phyloP scores from a whole-genome alignment of 192 early-diverging fungal genomes.

The Radiomyces spectabilis region DNA sequence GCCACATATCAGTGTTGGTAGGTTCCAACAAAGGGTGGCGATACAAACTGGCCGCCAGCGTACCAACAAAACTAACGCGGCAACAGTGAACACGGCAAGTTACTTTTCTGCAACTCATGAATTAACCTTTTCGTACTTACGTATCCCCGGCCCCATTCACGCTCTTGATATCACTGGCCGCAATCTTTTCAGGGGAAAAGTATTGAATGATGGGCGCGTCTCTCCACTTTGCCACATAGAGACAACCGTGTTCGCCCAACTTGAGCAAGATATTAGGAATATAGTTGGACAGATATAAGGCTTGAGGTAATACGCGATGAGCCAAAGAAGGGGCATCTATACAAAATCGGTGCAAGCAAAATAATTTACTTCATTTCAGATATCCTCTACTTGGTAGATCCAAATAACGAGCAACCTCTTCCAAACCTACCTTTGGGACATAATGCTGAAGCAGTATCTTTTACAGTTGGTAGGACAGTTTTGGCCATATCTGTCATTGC shows the following conservation, averaged over 20 bases:
- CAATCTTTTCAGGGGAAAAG: conserved; percentile 24
- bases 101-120: conserved; percentile 16
- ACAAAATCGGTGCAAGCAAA: too few relatives aligned
- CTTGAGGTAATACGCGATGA: conserved; percentile 9
- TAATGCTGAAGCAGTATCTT: background rate
- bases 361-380: too few relatives aligned
- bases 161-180: conserved; percentile 33
- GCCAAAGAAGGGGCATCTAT: conserved; percentile 8
- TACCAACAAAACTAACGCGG: conserved; percentile 60
- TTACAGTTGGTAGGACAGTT: conserved; percentile 15
- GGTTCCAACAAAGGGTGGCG: background rate
- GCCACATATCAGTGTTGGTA: background rate
- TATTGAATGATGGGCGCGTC: conserved; percentile 18
- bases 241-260: conserved; percentile 57
- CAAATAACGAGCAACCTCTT: too few relatives aligned
- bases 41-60: conserved; percentile 48
- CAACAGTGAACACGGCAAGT: conserved; percentile 4
- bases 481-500: conserved; percentile 41
- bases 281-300: conserved; percentile 34
- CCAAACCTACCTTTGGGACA: too few relatives aligned
- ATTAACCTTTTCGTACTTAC: conserved; percentile 20
- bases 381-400: too few relatives aligned
- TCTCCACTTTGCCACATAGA: conserved; percentile 17
- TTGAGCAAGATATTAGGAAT: conserved; percentile 60
- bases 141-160: conserved; percentile 80